phyloP scores from a whole-genome alignment of 2,329 filamentous ascomycete genomes.

The Sarocladium oryzae region DNA sequence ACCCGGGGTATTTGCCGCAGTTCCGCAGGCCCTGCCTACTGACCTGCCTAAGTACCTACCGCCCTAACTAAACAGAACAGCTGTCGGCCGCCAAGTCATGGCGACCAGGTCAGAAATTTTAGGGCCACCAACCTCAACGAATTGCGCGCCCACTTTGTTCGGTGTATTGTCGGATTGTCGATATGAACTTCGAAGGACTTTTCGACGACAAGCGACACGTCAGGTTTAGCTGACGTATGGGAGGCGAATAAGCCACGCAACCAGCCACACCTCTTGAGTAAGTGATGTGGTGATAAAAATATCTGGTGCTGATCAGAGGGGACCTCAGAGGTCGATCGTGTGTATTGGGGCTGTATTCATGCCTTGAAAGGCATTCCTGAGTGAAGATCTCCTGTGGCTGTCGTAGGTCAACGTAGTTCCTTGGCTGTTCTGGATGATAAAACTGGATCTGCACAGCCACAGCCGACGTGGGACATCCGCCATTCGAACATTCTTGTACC shows the following conservation, averaged over 20 bases:
- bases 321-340: conserved; percentile 7
- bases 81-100: neutral
- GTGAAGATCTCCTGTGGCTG: conserved; percentile 6
- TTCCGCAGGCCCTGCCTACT: conserved; percentile 6
- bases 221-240: neutral
- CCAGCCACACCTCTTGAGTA: conserved; percentile 10
- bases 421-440: neutral
- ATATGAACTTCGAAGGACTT: no score
- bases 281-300: conserved; percentile 11
- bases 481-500: neutral
- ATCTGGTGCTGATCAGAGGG: conserved; percentile 14
- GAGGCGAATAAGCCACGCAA: conserved; percentile 14
- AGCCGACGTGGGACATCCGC: neutral
- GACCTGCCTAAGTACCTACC: no score
- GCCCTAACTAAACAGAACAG: no score
- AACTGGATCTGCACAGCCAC: conserved; percentile 4
- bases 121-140: neutral
- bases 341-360: neutral
- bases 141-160: neutral
- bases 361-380: neutral
- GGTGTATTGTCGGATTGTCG: neutral
- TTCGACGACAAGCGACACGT: no score
- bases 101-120: neutral
- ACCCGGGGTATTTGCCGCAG: conserved; percentile 6
- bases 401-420: neutral